These are phyloP conservation scores for Pseudognaphalium luteoalbum DNA, from an alignment of 129 eudicot species.

Conservation along the genomic window DNA sequence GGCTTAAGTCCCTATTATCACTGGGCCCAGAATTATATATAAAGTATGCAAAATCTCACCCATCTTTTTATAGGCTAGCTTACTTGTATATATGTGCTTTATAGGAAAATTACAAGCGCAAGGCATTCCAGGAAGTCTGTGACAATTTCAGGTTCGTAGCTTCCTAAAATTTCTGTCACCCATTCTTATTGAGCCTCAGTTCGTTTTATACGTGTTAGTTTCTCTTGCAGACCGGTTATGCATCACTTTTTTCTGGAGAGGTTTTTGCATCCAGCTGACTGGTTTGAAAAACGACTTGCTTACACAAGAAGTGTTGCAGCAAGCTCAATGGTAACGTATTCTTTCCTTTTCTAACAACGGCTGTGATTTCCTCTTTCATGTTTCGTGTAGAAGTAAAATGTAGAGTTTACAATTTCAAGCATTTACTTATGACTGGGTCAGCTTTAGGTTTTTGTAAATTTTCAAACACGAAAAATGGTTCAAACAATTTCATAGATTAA, in stretches of 20 bases:
- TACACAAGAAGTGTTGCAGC: slow-evolving; percentile 98
- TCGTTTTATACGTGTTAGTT: slow-evolving; percentile 3
- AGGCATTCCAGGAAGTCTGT: slow-evolving; percentile 84
- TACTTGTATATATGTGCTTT: slow-evolving; percentile 6
- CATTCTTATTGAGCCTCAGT: not conserved
- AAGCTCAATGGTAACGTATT: slow-evolving; percentile 80
- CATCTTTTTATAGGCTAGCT: not conserved
- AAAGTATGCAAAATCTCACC: not conserved
- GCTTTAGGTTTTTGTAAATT: no score
- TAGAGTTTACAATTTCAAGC: not conserved
- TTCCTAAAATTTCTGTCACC: slow-evolving; percentile 3
- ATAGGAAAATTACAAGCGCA: slow-evolving; percentile 85
- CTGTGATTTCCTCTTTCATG: slow-evolving; percentile 13
- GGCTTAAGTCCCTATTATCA: not conserved
- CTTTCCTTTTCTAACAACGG: not conserved
- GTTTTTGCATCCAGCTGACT: slow-evolving; percentile 86
- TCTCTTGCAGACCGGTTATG: slow-evolving; percentile 87
- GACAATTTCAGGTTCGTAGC: slow-evolving; percentile 72
- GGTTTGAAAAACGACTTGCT: slow-evolving; percentile 98
- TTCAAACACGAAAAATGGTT: no score
- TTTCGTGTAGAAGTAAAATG: slow-evolving; percentile 13
- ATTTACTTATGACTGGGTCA: no score
- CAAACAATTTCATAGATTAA: no score
- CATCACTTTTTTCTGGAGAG: slow-evolving; percentile 92
- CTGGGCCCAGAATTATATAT: not conserved